phyloP scores from a whole-genome alignment of 2,329 filamentous ascomycete genomes.

The Apiospora malaysiana region DNA sequence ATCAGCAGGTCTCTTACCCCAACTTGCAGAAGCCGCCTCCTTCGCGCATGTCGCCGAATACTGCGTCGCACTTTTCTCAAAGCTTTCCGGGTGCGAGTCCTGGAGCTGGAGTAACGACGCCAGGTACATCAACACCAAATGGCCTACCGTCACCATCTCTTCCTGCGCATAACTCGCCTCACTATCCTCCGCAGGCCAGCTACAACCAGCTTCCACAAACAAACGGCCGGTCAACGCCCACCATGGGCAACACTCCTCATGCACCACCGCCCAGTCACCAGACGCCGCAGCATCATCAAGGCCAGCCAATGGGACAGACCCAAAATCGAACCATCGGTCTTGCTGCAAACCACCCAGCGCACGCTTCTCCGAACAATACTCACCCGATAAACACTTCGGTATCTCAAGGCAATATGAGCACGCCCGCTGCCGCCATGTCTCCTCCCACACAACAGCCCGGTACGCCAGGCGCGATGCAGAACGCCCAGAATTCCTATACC shows the following conservation, averaged over 20 bases:
- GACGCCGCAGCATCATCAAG: slow-evolving; percentile 11
- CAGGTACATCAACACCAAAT: slow-evolving; percentile 5
- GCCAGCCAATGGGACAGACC: neutral
- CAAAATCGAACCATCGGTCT: neutral
- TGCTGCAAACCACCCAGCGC: slow-evolving; percentile 2
- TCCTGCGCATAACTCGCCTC: slow-evolving; percentile 8
- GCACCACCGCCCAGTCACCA: neutral
- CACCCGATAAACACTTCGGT: slow-evolving; percentile 6
- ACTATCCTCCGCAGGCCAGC: neutral
- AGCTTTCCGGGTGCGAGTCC: slow-evolving; percentile 18
- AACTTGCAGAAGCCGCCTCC: slow-evolving; percentile 1
- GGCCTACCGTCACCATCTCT: slow-evolving; percentile 20
- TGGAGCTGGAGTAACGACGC: slow-evolving; percentile 11
- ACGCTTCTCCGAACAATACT: neutral
- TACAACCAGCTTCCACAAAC: neutral
- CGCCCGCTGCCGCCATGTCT: neutral
- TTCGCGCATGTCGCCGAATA: slow-evolving; percentile 9
- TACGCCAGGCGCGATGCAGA: slow-evolving; percentile 6
- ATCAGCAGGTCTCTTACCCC: neutral
- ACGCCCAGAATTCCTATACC: slow-evolving; percentile 5
- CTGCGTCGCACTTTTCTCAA: slow-evolving; percentile 11
- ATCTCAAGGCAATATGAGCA: neutral
- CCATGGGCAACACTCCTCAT: neutral
- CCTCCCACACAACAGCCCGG: neutral
- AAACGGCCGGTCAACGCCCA: slow-evolving; percentile 15